Evolutionary conservation across 2,329 filamentous ascomycete species (phyloP).

Genomic region (Aspergillus sergii): DNA sequence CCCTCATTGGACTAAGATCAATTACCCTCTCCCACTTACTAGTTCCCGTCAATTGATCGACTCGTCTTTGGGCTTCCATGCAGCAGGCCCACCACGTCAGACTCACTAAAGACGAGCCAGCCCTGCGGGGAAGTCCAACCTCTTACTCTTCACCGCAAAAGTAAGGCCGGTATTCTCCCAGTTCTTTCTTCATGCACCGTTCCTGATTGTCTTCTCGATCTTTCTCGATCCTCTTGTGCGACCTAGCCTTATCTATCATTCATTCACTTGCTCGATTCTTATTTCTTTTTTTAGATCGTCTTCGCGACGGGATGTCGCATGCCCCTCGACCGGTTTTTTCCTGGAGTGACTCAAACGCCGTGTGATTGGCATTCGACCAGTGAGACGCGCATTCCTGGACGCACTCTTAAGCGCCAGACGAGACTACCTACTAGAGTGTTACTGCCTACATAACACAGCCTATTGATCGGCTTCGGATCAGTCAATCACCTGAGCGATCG

Average conservation of each 20-base stretch:
- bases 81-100: constrained; percentile 29
- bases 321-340: constrained; percentile 20
- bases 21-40: background rate
- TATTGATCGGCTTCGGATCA: constrained; percentile 2
- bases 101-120: constrained; percentile 13
- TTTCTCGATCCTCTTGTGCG: background rate
- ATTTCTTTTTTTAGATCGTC: constrained; percentile 9
- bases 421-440: background rate
- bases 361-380: constrained; percentile 26
- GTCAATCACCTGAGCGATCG: constrained; percentile 5
- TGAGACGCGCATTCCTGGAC: constrained; percentile 24
- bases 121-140: constrained; percentile 21
- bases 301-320: constrained; percentile 31
- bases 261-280: constrained; percentile 7
- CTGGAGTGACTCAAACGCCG: constrained; percentile 34
- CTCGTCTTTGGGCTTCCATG: constrained; percentile 31
- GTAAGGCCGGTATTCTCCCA: background rate
- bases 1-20: background rate
- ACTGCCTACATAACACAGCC: background rate
- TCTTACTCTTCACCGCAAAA: constrained; percentile 25
- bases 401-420: constrained; percentile 37
- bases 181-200: constrained; percentile 18
- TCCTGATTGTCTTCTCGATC: constrained; percentile 15
- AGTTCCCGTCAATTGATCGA: background rate
- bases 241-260: constrained; percentile 5